Conservation (phyloP, 768 basidiomycete genomes). For the Naematelia aurantialba region DNA sequence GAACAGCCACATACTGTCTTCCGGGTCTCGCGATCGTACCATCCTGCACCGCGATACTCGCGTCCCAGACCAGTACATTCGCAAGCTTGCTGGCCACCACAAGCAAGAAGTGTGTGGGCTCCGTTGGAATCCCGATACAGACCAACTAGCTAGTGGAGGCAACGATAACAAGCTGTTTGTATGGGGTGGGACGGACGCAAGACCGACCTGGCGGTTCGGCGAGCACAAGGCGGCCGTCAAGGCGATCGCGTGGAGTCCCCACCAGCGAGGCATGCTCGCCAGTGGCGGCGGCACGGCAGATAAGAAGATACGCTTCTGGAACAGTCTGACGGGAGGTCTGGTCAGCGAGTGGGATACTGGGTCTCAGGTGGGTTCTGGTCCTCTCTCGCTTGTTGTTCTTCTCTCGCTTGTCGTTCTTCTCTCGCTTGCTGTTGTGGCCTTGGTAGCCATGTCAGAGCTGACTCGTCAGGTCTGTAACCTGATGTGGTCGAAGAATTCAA, state of each 20-base stretch:
- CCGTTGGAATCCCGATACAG: constrained; percentile 70
- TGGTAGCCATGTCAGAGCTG: background rate
- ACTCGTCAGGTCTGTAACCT: constrained; percentile 81
- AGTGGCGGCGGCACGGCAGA: constrained; percentile 98
- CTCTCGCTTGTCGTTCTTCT: too few species aligned
- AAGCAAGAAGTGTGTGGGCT: constrained; percentile 94
- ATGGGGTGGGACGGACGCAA: constrained; percentile 72
- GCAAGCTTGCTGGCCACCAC: constrained; percentile 55
- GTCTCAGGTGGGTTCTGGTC: constrained; percentile 83
- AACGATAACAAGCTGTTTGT: constrained; percentile 99
- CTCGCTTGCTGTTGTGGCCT: too few species aligned
- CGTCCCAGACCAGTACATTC: constrained; percentile 64
- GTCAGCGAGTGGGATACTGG: constrained; percentile 88
- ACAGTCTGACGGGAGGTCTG: constrained; percentile 78
- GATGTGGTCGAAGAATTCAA: constrained; percentile 90
- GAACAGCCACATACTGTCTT: constrained; percentile 81
- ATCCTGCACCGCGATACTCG: constrained; percentile 92
- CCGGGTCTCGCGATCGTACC: constrained; percentile 83
- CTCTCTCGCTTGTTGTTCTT: background rate
- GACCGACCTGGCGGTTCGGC: constrained; percentile 87
- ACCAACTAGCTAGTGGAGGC: constrained; percentile 80
- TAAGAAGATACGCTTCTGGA: constrained; percentile 97
- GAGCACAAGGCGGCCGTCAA: constrained; percentile 97
- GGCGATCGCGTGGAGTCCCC: constrained; percentile 97
- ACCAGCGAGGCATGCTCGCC: constrained; percentile 81